phyloP scores from a whole-genome alignment of 345 rosid species.

The Sisymbrium altissimum region DNA sequence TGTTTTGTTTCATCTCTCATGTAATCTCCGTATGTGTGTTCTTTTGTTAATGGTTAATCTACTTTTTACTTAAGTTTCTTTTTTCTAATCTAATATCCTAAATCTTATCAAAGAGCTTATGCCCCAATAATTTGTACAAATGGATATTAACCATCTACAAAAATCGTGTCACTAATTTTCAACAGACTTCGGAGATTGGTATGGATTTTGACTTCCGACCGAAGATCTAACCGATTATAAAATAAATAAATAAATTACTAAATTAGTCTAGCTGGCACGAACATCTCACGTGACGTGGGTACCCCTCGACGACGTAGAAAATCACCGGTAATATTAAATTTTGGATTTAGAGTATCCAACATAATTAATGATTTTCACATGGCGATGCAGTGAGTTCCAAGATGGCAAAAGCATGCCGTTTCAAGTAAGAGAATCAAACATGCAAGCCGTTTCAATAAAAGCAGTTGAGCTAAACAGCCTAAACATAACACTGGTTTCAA shows the following conservation, averaged over 20 bases:
- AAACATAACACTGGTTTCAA: not conserved
- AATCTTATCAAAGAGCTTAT: not conserved
- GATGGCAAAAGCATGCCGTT: not conserved
- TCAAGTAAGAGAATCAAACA: not conserved
- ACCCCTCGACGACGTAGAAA: slow-evolving; percentile 3
- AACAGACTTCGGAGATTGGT: not conserved
- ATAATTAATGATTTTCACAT: slow-evolving; percentile 25
- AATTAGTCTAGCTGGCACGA: slow-evolving; percentile 11
- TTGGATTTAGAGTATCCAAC: slow-evolving; percentile 16
- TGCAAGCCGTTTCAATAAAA: not conserved
- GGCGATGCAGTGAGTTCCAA: slow-evolving; percentile 2
- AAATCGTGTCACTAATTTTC: not conserved
- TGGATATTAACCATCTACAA: not conserved
- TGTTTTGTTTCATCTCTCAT: not conserved
- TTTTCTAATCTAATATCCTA: not conserved
- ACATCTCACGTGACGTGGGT: slow-evolving; percentile 34
- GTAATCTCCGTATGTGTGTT: slow-evolving; percentile 7
- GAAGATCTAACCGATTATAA: not conserved
- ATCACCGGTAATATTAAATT: slow-evolving; percentile 5
- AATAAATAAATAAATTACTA: not conserved
- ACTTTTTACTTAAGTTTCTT: not conserved
- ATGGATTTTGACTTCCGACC: not conserved
- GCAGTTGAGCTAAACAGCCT: not conserved
- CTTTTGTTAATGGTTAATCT: slow-evolving; percentile 14
- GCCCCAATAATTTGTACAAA: not conserved